phyloP scores from a whole-genome alignment of 345 rosid genomes.

The Orychophragmus violaceus region DNA sequence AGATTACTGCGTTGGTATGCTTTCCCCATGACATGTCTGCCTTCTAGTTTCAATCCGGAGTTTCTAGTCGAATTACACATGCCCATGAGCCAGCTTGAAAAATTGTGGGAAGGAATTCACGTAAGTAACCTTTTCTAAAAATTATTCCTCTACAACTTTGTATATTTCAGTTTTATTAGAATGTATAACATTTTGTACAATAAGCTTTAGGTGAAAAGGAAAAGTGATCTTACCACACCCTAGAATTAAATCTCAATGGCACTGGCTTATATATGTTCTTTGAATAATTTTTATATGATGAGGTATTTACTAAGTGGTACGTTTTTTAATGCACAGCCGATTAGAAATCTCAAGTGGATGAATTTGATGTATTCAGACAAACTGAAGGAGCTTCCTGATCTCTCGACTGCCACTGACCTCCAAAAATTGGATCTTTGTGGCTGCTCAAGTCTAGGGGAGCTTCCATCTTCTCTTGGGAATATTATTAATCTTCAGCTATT shows the following conservation, averaged over 20 bases:
- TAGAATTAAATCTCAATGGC: too few species aligned
- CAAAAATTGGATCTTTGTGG: background rate
- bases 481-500: background rate
- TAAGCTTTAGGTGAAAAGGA: too few species aligned
- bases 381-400: slow-evolving; percentile 2
- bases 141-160: background rate
- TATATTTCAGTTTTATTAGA: background rate
- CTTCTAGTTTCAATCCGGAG: background rate
- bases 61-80: too few species aligned
- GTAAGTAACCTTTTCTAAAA: too few species aligned
- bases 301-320: too few species aligned
- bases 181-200: background rate
- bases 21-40: slow-evolving; percentile 5
- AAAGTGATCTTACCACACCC: too few species aligned
- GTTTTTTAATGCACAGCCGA: background rate
- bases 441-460: slow-evolving; percentile 1
- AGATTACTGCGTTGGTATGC: slow-evolving; percentile 1
- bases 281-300: too few species aligned
- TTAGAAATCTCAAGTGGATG: slow-evolving; percentile 11
- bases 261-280: too few species aligned
- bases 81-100: too few species aligned
- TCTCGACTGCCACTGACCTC: background rate
- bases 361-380: background rate
- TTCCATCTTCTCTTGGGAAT: too few species aligned
- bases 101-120: too few species aligned